Percentiles rank a stretch among this genome's conserved stretches.
These are phyloP conservation scores for Angomonas deanei DNA, from an alignment of 208 protist genomes.

Conservation along the genomic window DNA sequence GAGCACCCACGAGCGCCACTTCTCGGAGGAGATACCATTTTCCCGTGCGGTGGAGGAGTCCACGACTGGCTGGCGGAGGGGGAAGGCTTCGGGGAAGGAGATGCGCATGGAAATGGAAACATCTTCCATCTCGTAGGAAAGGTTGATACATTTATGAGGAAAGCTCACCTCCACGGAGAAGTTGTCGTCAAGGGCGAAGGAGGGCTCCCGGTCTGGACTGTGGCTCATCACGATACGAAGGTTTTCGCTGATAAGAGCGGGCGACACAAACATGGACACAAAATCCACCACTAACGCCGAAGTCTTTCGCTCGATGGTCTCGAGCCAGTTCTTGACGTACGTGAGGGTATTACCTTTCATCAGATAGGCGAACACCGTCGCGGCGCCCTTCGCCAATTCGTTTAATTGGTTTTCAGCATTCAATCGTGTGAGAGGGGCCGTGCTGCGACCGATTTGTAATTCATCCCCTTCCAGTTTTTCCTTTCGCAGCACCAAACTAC, in stretches of 20 bases:
- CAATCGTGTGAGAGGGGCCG: constrained; percentile 57
- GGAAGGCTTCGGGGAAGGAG: constrained; percentile 62
- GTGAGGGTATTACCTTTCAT: constrained; percentile 48
- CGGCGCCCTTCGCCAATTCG: constrained; percentile 73
- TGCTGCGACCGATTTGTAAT: constrained; percentile 37
- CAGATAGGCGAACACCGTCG: constrained; percentile 67
- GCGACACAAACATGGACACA: constrained; percentile 65
- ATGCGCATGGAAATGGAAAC: constrained; percentile 64
- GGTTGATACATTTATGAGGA: constrained; percentile 36
- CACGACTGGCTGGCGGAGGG: constrained; percentile 53
- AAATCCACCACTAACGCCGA: constrained; percentile 58
- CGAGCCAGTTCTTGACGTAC: constrained; percentile 69
- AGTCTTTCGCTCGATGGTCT: constrained; percentile 71
- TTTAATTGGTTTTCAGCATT: constrained; percentile 38
- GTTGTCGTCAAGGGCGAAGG: constrained; percentile 64
- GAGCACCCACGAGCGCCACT: constrained; percentile 87
- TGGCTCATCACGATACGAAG: constrained; percentile 65
- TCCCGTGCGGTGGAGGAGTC: constrained; percentile 48
- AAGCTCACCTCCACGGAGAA: constrained; percentile 62
- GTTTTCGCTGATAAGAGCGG: constrained; percentile 66
- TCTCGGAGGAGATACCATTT: constrained; percentile 65
- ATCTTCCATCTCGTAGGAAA: constrained; percentile 86
- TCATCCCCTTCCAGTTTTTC: background rate
- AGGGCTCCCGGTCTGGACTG: constrained; percentile 47
- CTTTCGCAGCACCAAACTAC: constrained; percentile 8